Base-by-base conservation (phyloP, 129 eudicot species). In the Tagetes patula region DNA sequence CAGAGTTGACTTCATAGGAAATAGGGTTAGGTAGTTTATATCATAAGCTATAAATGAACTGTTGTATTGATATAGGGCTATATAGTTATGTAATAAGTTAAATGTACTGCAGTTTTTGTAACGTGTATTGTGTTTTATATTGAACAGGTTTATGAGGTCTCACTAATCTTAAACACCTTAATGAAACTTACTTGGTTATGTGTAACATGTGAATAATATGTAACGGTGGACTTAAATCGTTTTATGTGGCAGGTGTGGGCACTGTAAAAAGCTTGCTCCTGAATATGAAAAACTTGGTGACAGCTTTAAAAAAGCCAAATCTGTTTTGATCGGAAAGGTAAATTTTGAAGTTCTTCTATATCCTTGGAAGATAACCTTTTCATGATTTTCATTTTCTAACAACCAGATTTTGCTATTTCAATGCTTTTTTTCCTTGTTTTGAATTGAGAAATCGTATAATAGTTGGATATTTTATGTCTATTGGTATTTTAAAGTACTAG, bases 181-280 rank as follows among this genome's bases (percentile, higher is more conserved):
- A 6, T 77, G 52, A 56, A 59, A 58, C 80, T 63, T 66, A 69
- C 70, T 12, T 48, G 46, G 65, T 77, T 60, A 39, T 8, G 5
- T 60, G 56, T 48, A 39, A 37, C 59, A 48, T 14, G 60, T 73
- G 34, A 61, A 73, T n/a, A 63, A 8, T 31, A 56, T 43, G 39
- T 67, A 46, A 54, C 58, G 20, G 63, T 70, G 68, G 12, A 32
- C 32, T 48, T 71, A 58, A 70, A 38, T 49, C 36, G 31, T 70
- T 50, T 70, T 60, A 14, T 71, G 61, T 76, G 79, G 52, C 84
- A 95, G 99, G 97, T 95, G 99, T 69, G 99, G 99, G 58, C 99
- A 95, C 82, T 95, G 99, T 86, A 90, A 95, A 66, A 95, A 90
- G 85, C 96, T 95, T 54, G 97, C 99, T 64, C 99, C 99, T 4